Evolutionary conservation across 2,329 filamentous ascomycete genomes (phyloP).

Genomic region (Grosmannia penicillata): DNA sequence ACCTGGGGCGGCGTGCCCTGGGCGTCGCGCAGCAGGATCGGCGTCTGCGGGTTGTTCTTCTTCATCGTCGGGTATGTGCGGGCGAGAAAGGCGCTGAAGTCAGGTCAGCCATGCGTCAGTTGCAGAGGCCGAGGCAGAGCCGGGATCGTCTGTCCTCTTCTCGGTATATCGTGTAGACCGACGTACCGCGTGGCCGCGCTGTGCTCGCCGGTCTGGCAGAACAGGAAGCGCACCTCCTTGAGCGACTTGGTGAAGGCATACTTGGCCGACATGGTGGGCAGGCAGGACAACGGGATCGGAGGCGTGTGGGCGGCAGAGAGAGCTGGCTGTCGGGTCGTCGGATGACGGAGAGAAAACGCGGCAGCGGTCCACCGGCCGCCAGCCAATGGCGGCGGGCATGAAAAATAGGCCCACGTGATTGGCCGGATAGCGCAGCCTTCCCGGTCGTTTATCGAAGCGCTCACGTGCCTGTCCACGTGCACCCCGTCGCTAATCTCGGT

Average conservation of each 20-base stretch:
- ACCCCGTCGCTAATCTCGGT: too few species aligned
- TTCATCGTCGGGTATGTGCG: slow-evolving; percentile 97
- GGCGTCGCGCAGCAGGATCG: slow-evolving; percentile 91
- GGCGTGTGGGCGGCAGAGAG: neutral
- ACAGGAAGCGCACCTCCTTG: slow-evolving; percentile 92
- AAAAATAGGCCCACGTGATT: slow-evolving; percentile 7
- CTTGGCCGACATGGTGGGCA: slow-evolving; percentile 64
- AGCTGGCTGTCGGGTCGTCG: too few species aligned
- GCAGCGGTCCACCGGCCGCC: neutral
- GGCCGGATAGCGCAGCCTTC: neutral
- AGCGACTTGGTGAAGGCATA: slow-evolving; percentile 81
- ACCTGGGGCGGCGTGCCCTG: slow-evolving; percentile 70
- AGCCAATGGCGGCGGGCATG: slow-evolving; percentile 6
- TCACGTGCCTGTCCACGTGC: too few species aligned
- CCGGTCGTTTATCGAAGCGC: too few species aligned
- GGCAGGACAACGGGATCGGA: neutral
- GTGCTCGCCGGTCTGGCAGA: slow-evolving; percentile 87
- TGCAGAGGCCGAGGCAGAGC: too few species aligned
- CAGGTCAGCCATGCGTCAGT: too few species aligned
- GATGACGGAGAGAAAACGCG: neutral
- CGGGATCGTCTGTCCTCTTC: too few species aligned
- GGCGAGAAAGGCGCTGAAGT: slow-evolving; percentile 72
- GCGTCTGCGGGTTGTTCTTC: slow-evolving; percentile 89
- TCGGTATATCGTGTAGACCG: too few species aligned
- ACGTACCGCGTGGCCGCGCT: slow-evolving; percentile 65